Percentiles rank a stretch among this genome's conserved stretches.
These are phyloP conservation scores for Quercus alba DNA, from an alignment of 306 rosid species.

Conservation along the genomic window DNA sequence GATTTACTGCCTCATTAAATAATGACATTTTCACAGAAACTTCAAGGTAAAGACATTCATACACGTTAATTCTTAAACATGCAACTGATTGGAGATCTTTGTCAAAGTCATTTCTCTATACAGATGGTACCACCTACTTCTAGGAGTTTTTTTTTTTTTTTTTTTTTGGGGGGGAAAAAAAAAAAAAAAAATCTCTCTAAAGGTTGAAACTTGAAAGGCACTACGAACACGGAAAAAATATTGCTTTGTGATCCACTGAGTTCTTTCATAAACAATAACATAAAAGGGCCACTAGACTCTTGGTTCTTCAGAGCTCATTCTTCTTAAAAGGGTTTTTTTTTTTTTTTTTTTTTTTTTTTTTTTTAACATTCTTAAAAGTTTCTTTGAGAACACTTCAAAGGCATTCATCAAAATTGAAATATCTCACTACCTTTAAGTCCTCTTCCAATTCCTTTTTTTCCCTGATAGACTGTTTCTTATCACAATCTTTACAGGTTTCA, in stretches of 20 bases:
- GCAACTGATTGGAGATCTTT: not conserved
- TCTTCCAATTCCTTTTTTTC: conserved; percentile 42
- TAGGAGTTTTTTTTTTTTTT: not conserved
- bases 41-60: not conserved
- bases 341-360: no score
- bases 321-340: not conserved
- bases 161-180: no score
- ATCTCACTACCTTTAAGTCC: conserved; percentile 38
- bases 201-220: not conserved
- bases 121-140: not conserved
- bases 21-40: not conserved
- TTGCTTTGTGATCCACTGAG: no score
- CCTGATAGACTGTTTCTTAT: conserved; percentile 26
- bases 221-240: no score
- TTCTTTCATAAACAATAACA: not conserved
- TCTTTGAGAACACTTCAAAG: not conserved
- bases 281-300: not conserved
- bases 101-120: conserved; percentile 2
- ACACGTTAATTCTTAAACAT: not conserved
- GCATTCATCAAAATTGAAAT: not conserved
- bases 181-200: not conserved
- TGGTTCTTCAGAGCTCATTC: conserved; percentile 1
- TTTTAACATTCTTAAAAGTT: no score
- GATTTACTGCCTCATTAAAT: not conserved
- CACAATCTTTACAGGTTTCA: conserved; percentile 14